Evolutionary conservation across 306 rosid species (phyloP).

Genomic region (Malus domestica): DNA sequence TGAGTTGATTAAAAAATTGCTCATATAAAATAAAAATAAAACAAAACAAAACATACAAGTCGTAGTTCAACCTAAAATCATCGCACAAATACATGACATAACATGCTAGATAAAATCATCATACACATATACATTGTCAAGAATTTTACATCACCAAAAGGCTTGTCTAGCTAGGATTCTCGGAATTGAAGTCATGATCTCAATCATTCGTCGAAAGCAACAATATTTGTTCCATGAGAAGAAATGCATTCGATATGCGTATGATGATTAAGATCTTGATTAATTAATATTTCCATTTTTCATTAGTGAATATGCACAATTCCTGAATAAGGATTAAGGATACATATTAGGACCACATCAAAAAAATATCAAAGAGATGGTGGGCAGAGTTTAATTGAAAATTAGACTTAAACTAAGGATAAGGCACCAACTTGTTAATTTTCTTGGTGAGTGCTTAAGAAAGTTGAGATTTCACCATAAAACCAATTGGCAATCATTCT

Average conservation of each 20-base stretch:
- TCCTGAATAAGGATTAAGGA: not conserved
- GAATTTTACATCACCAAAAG: not conserved
- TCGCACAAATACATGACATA: not conserved
- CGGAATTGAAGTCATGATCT: not conserved
- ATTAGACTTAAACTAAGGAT: not conserved
- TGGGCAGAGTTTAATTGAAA: not conserved
- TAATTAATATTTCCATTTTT: too few species aligned
- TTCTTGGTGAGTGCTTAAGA: not conserved
- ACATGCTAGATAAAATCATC: not conserved
- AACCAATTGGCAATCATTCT: too few species aligned
- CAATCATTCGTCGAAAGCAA: not conserved
- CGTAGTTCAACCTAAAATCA: not conserved
- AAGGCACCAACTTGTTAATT: not conserved
- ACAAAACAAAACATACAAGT: not conserved
- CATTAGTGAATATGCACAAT: not conserved
- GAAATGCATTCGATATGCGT: not conserved
- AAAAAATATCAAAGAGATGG: not conserved
- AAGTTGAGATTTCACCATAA: too few species aligned
- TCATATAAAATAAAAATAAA: too few species aligned
- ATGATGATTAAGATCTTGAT: not conserved
- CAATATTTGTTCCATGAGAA: not conserved
- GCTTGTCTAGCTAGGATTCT: not conserved
- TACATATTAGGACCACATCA: not conserved
- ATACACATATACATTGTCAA: not conserved
- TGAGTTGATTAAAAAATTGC: too few species aligned